These are phyloP conservation scores for Pichia cabralensis DNA, from an alignment of 805 yeast genomes.

Conservation along the genomic window DNA sequence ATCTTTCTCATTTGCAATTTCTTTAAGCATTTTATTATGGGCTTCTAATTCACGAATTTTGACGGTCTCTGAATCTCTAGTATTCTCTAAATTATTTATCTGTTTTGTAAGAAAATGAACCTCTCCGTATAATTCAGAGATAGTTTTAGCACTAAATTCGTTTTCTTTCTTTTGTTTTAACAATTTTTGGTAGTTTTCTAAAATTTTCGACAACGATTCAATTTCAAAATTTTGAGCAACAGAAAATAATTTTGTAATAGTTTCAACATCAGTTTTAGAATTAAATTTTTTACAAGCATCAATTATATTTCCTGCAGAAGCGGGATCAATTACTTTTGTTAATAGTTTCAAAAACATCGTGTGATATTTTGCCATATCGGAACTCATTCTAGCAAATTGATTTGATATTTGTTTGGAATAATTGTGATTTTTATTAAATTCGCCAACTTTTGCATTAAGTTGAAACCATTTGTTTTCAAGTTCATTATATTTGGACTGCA, in stretches of 20 bases:
- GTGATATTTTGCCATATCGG: slow-evolving; percentile 1
- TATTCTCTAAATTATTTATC: slow-evolving; percentile 2
- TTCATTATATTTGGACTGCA: too few species aligned
- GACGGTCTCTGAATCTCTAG: slow-evolving; percentile 2
- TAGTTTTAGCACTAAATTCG: neutral
- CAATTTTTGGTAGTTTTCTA: slow-evolving; percentile 1
- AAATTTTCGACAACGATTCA: slow-evolving; percentile 3
- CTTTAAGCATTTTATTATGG: neutral
- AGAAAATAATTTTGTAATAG: slow-evolving; percentile 1
- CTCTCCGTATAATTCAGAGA: slow-evolving; percentile 1
- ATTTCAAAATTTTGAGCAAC: slow-evolving; percentile 7
- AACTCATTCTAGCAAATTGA: slow-evolving; percentile 24
- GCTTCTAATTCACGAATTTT: slow-evolving; percentile 4
- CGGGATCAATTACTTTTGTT: slow-evolving; percentile 3
- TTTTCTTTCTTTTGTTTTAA: neutral
- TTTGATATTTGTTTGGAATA: slow-evolving; percentile 34
- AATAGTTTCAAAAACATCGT: neutral
- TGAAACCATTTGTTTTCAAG: too few species aligned
- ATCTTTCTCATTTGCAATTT: neutral
- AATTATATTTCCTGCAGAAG: neutral
- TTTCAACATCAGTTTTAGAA: neutral
- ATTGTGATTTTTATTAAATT: too few species aligned
- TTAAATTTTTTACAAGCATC: neutral
- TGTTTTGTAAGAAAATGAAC: slow-evolving; percentile 1
- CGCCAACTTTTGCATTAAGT: too few species aligned